Conservation (phyloP, 2,329 filamentous ascomycete species). For the Aureobasidium sp. region DNA sequence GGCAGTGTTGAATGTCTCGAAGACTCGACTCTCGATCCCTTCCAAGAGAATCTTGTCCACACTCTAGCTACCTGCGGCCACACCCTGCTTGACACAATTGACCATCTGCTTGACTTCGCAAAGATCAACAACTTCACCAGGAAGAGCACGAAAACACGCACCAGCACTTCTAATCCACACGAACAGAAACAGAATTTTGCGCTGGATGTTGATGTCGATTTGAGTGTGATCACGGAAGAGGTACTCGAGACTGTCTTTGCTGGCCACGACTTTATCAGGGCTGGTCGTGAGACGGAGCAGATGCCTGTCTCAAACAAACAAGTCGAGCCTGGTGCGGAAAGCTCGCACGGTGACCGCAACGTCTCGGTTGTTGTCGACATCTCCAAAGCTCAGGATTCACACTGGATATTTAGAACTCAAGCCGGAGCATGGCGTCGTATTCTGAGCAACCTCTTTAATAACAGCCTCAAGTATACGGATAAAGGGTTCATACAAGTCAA, state of each 20-base stretch:
- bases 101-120: slow-evolving; percentile 32
- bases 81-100: slow-evolving; percentile 30
- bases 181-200: slow-evolving; percentile 9
- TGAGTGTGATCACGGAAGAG: slow-evolving; percentile 14
- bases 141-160: slow-evolving; percentile 19
- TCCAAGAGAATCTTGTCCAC: slow-evolving; percentile 38
- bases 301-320: slow-evolving; percentile 3
- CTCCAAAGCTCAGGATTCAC: slow-evolving; percentile 2
- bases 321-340: not conserved
- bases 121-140: slow-evolving; percentile 32
- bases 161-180: slow-evolving; percentile 19
- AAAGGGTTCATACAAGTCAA: slow-evolving; percentile 34
- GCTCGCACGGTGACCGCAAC: not conserved
- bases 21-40: slow-evolving; percentile 35
- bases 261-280: slow-evolving; percentile 39
- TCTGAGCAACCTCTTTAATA: slow-evolving; percentile 43
- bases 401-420: slow-evolving; percentile 40
- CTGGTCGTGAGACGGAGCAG: slow-evolving; percentile 4
- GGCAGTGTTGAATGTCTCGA: slow-evolving; percentile 42
- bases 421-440: slow-evolving; percentile 38
- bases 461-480: slow-evolving; percentile 41
- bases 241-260: slow-evolving; percentile 15
- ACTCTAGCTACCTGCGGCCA: slow-evolving; percentile 34
- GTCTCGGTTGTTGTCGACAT: slow-evolving; percentile 12
- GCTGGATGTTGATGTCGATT: slow-evolving; percentile 13